Conservation (phyloP, 495 filamentous ascomycete species). For the Neurospora sublineolata region DNA sequence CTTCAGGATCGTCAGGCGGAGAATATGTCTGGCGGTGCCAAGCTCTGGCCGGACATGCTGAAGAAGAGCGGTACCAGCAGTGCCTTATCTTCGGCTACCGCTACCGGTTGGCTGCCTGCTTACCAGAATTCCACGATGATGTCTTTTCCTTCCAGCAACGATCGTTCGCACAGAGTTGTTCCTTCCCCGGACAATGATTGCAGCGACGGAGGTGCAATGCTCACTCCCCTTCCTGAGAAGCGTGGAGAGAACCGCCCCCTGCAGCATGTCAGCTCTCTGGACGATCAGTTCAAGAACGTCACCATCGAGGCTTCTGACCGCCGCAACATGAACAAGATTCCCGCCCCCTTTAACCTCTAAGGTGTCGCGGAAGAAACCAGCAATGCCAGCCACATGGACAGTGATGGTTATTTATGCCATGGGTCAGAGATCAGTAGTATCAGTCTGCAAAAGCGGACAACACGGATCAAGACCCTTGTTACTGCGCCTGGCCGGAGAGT, state of each 20-base stretch:
- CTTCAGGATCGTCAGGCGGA: conserved; percentile 14
- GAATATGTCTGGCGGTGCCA: conserved; percentile 10
- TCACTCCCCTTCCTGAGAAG: conserved; percentile 19
- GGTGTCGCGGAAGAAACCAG: not conserved
- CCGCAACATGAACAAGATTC: conserved; percentile 1
- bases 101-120: conserved; percentile 35
- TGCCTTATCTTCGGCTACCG: conserved; percentile 34
- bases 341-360: not conserved
- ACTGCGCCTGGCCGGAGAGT: not conserved
- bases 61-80: conserved; percentile 34
- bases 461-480: not conserved
- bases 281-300: conserved; percentile 20
- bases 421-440: not conserved
- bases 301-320: conserved; percentile 7
- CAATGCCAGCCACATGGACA: not conserved
- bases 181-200: conserved; percentile 15
- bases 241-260: conserved; percentile 34
- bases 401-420: not conserved
- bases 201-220: conserved; percentile 13
- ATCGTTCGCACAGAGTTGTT: not conserved
- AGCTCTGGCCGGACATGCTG: conserved; percentile 31
- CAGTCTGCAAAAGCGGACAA: not conserved
- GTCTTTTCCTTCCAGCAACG: not conserved
- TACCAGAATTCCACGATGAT: conserved; percentile 11
- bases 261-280: conserved; percentile 11